phyloP scores from a whole-genome alignment of 192 early-diverging fungal genomes.

The Coemansia sp. region DNA sequence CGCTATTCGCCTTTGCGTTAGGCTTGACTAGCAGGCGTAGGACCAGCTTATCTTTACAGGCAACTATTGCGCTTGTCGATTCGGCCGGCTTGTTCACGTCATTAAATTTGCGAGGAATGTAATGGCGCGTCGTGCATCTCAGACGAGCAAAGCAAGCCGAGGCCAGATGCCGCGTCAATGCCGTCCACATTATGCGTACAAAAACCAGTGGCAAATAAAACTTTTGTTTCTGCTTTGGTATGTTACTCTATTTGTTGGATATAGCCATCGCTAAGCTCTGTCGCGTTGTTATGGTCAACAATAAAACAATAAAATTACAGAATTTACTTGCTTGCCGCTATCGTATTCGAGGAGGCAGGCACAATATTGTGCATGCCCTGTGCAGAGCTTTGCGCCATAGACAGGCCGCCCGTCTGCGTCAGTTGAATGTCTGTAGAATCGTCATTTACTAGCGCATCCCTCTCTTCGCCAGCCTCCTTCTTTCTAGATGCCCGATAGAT shows the following conservation, averaged over 20 bases:
- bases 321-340: background rate
- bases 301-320: background rate
- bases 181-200: no score
- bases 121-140: no score
- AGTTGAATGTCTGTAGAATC: background rate
- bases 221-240: no score
- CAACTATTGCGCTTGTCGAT: background rate
- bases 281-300: background rate
- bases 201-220: no score
- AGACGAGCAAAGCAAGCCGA: no score
- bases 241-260: no score
- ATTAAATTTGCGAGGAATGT: background rate
- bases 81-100: background rate
- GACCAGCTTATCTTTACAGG: background rate
- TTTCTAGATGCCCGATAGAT: background rate
- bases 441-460: background rate
- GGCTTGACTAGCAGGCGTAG: slow-evolving; percentile 9
- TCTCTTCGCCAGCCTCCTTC: background rate
- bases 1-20: slow-evolving; percentile 1
- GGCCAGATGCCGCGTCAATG: no score
- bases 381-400: background rate
- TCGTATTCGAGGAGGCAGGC: background rate
- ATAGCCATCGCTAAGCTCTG: no score
- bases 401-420: background rate
- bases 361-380: background rate